Percentiles rank a stretch among this genome's conserved stretches.
These are phyloP conservation scores for Flagelloscypha sp. DNA, from an alignment of 768 basidiomycete species.

Conservation along the genomic window DNA sequence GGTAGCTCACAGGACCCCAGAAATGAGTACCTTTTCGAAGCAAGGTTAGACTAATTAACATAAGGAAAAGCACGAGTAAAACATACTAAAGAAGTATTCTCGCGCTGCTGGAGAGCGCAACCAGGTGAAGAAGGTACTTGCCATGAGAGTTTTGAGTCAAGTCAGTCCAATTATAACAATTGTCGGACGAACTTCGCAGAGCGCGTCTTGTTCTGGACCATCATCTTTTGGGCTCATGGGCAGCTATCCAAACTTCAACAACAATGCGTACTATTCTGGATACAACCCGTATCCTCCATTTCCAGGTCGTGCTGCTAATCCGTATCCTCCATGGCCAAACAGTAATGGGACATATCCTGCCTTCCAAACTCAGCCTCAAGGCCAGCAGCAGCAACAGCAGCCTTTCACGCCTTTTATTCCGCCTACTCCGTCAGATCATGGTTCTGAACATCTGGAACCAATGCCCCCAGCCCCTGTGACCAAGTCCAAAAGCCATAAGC, in stretches of 20 bases:
- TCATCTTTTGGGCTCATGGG: neutral
- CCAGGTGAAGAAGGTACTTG: slow-evolving; percentile 84
- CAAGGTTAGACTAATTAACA: slow-evolving; percentile 12
- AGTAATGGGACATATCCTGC: no score
- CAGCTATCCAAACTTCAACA: neutral
- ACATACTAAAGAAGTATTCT: slow-evolving; percentile 92
- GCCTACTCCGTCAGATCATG: slow-evolving; percentile 8
- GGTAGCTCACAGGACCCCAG: slow-evolving; percentile 83
- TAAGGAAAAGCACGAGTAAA: slow-evolving; percentile 1
- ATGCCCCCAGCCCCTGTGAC: slow-evolving; percentile 6
- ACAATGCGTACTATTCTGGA: slow-evolving; percentile 10
- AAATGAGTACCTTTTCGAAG: slow-evolving; percentile 77
- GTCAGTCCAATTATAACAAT: neutral
- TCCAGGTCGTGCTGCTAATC: no score
- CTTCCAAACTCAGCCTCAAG: slow-evolving; percentile 12
- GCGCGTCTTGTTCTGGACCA: neutral
- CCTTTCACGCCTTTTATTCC: slow-evolving; percentile 13
- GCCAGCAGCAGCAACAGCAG: slow-evolving; percentile 9
- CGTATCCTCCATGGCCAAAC: no score
- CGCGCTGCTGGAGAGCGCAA: slow-evolving; percentile 83
- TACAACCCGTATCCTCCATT: slow-evolving; percentile 8
- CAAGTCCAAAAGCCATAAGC: slow-evolving; percentile 8
- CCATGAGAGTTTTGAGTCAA: slow-evolving; percentile 38
- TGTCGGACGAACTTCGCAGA: neutral
- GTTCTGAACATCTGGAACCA: neutral